A percentile compares a stretch with the other conserved stretches of the same genome.
Evolutionary conservation across 2,329 filamentous ascomycete genomes (phyloP).

Genomic region (Colletotrichum lentis): DNA sequence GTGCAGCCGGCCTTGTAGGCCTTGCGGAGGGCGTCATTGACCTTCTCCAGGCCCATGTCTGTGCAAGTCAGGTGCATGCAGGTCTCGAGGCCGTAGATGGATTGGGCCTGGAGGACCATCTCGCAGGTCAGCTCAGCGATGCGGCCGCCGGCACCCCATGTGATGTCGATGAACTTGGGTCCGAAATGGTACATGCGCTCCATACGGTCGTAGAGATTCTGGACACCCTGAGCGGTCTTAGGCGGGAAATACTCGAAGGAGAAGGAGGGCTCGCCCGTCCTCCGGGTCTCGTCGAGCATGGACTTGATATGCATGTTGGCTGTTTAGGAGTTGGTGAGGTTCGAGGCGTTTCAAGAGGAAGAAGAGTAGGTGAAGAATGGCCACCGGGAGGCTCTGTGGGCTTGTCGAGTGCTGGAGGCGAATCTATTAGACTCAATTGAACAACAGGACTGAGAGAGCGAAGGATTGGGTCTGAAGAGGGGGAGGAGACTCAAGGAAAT

Average conservation of each 20-base stretch:
- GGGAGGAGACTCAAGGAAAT: background rate
- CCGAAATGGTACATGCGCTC: slow-evolving; percentile 97
- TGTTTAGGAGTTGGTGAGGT: background rate
- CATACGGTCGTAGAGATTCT: slow-evolving; percentile 99
- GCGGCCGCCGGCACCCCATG: slow-evolving; percentile 94
- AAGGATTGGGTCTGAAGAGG: background rate
- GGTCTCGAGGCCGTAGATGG: slow-evolving; percentile 93
- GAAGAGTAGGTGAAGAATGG: background rate
- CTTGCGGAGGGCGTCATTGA: slow-evolving; percentile 85
- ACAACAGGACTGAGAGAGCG: background rate
- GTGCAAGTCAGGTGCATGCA: slow-evolving; percentile 99
- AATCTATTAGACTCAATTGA: slow-evolving; percentile 29
- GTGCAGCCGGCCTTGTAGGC: slow-evolving; percentile 96
- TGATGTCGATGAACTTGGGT: slow-evolving; percentile 96
- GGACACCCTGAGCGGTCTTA: slow-evolving; percentile 95
- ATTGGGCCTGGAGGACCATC: slow-evolving; percentile 96
- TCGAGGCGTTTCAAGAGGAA: slow-evolving; percentile 12
- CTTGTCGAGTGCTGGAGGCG: slow-evolving; percentile 20
- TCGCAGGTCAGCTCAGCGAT: slow-evolving; percentile 93
- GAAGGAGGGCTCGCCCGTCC: slow-evolving; percentile 84
- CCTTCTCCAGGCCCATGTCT: slow-evolving; percentile 92
- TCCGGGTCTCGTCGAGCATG: slow-evolving; percentile 84
- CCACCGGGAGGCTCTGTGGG: slow-evolving; percentile 22
- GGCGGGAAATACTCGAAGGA: slow-evolving; percentile 99
- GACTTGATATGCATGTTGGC: slow-evolving; percentile 90